Percentiles rank a stretch among this genome's conserved stretches.
phyloP scores from a whole-genome alignment of 768 basidiomycete species.

The Candolleomyces efflorescens region DNA sequence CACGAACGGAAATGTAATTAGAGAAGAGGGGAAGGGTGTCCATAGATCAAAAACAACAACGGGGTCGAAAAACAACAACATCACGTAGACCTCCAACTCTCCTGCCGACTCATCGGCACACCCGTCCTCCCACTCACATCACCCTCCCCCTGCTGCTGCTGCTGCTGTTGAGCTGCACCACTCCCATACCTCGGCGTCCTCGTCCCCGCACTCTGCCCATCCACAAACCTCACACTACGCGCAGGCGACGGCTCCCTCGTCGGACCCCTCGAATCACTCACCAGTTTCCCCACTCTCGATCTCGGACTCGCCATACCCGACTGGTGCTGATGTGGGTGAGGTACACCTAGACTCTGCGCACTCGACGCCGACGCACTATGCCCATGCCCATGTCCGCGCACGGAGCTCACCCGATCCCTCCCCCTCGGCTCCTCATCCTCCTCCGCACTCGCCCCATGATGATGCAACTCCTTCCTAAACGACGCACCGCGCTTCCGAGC shows the following conservation, averaged over 20 bases:
- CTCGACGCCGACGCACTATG: too few species aligned
- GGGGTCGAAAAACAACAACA: too few species aligned
- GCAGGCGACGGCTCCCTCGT: slow-evolving; percentile 42
- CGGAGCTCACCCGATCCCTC: neutral
- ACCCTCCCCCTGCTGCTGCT: too few species aligned
- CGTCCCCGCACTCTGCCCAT: neutral
- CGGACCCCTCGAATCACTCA: slow-evolving; percentile 14
- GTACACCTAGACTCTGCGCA: neutral
- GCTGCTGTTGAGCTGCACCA: too few species aligned
- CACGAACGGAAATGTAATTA: too few species aligned
- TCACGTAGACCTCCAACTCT: too few species aligned
- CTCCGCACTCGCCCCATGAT: neutral
- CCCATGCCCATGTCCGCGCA: neutral
- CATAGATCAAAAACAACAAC: too few species aligned
- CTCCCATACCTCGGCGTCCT: slow-evolving; percentile 11
- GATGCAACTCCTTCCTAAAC: slow-evolving; percentile 3
- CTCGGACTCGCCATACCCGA: slow-evolving; percentile 23
- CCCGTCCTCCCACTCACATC: neutral
- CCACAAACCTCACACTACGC: slow-evolving; percentile 39
- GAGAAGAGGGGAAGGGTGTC: too few species aligned
- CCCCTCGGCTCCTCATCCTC: slow-evolving; percentile 3
- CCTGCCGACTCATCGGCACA: neutral
- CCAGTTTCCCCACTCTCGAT: slow-evolving; percentile 24
- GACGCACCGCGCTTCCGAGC: slow-evolving; percentile 3
- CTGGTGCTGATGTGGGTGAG: neutral